These are phyloP conservation scores for Clarireedia sp. DNA, from an alignment of 2,329 filamentous ascomycete species.

Conservation along the genomic window DNA sequence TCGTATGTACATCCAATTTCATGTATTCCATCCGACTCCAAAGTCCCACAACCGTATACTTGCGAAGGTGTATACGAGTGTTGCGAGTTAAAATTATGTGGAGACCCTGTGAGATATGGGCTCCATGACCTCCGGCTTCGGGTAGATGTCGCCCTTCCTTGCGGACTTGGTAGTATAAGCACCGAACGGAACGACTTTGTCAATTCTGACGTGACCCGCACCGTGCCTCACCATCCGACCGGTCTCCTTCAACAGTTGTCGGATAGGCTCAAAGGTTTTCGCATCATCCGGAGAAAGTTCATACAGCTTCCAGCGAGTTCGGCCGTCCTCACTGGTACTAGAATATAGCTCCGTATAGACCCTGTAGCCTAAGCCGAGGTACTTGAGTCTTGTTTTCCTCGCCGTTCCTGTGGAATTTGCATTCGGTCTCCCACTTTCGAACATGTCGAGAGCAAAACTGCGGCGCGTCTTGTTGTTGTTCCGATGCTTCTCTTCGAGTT, in stretches of 20 bases:
- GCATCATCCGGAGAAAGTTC: neutral
- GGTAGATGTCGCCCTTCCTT: too few relatives aligned
- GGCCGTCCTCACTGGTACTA: neutral
- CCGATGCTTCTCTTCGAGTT: neutral
- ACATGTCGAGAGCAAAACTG: neutral
- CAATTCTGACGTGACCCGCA: too few relatives aligned
- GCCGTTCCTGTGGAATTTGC: neutral
- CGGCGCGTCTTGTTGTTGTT: neutral
- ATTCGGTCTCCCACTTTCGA: neutral
- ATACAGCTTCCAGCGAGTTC: neutral
- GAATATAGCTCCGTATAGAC: neutral
- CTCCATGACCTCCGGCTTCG: too few relatives aligned
- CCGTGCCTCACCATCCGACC: too few relatives aligned
- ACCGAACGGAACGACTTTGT: too few relatives aligned
- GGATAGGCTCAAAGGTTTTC: neutral
- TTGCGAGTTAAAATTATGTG: too few relatives aligned
- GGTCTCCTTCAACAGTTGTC: neutral
- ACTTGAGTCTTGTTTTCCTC: neutral
- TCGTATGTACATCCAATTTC: too few relatives aligned
- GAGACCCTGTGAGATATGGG: too few relatives aligned
- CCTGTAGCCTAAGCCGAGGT: neutral
- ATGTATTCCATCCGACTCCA: too few relatives aligned
- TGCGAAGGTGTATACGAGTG: too few relatives aligned
- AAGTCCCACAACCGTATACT: too few relatives aligned
- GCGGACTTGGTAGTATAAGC: too few relatives aligned